Conservation (phyloP, 2,329 filamentous ascomycete genomes). For the Neophaeococcomyces mojaviensis region DNA sequence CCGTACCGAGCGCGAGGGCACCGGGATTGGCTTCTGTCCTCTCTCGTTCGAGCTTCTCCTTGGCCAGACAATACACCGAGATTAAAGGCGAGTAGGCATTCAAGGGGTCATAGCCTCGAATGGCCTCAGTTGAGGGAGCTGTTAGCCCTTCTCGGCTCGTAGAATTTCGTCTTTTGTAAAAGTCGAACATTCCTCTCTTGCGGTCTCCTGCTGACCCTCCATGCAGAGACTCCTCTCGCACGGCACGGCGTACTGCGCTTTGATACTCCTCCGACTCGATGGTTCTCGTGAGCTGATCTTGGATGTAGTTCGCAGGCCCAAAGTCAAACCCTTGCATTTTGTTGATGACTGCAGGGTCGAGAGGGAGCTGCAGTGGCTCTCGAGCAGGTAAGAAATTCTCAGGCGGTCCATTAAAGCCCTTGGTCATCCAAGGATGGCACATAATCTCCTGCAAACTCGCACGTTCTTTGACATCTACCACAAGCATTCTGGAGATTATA, state of each 20-base stretch:
- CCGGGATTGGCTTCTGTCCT: conserved; percentile 52
- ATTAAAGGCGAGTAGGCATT: conserved; percentile 90
- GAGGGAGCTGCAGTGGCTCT: conserved; percentile 74
- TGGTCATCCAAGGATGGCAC: conserved; percentile 91
- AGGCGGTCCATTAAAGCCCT: conserved; percentile 76
- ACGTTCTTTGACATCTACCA: conserved; percentile 82
- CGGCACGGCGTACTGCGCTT: conserved; percentile 64
- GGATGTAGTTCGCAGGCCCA: conserved; percentile 76
- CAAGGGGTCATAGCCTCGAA: conserved; percentile 77
- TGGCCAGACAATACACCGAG: conserved; percentile 93
- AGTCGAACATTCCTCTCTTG: conserved; percentile 86
- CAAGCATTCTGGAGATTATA: conserved; percentile 88
- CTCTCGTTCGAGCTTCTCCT: conserved; percentile 76
- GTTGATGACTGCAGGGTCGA: conserved; percentile 75
- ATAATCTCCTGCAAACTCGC: conserved; percentile 87
- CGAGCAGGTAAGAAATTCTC: conserved; percentile 81
- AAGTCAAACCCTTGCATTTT: conserved; percentile 99
- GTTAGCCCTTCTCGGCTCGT: conserved; percentile 79
- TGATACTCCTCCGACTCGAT: conserved; percentile 93
- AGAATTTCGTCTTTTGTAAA: conserved; percentile 91
- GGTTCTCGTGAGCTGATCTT: conserved; percentile 70
- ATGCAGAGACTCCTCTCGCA: conserved; percentile 57
- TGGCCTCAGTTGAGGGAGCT: conserved; percentile 74
- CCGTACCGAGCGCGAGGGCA: conserved; percentile 49
- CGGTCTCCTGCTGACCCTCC: conserved; percentile 63